Conservation (phyloP, 768 basidiomycete species). For the Fomitopsis pulvina region DNA sequence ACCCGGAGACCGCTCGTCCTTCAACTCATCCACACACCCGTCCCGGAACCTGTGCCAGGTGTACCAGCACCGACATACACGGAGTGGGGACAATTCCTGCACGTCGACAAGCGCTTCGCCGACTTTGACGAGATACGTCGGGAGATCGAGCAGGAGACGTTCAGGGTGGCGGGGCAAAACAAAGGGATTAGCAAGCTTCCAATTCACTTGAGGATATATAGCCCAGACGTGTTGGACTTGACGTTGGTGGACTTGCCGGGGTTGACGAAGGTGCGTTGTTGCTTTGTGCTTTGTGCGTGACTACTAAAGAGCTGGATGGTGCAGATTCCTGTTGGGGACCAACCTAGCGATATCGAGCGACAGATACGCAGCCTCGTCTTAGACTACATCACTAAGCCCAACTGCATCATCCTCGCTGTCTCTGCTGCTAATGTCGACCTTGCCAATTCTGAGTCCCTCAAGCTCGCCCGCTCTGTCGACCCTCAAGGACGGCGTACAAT, state of each 20-base stretch:
- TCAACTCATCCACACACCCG: conserved; percentile 90
- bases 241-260: conserved; percentile 97
- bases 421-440: conserved; percentile 98
- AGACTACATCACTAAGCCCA: conserved; percentile 95
- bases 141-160: conserved; percentile 98
- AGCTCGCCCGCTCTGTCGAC: conserved; percentile 92
- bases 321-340: conserved; percentile 92
- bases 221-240: conserved; percentile 90
- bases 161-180: conserved; percentile 95
- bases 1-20: conserved; percentile 93
- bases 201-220: conserved; percentile 93
- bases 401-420: conserved; percentile 94
- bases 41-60: conserved; percentile 40
- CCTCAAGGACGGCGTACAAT: conserved; percentile 95
- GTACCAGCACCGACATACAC: conserved; percentile 40
- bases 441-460: conserved; percentile 96
- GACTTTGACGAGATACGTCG: conserved; percentile 91
- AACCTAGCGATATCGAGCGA: conserved; percentile 95
- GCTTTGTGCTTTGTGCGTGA: neutral
- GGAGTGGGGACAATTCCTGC: conserved; percentile 97
- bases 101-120: conserved; percentile 94
- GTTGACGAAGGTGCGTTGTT: conserved; percentile 73
- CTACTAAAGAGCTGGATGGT: neutral
- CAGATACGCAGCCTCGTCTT: conserved; percentile 93
- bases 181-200: conserved; percentile 97